Evolutionary conservation across 768 basidiomycete species (phyloP).

Genomic region (Boletus edulis): DNA sequence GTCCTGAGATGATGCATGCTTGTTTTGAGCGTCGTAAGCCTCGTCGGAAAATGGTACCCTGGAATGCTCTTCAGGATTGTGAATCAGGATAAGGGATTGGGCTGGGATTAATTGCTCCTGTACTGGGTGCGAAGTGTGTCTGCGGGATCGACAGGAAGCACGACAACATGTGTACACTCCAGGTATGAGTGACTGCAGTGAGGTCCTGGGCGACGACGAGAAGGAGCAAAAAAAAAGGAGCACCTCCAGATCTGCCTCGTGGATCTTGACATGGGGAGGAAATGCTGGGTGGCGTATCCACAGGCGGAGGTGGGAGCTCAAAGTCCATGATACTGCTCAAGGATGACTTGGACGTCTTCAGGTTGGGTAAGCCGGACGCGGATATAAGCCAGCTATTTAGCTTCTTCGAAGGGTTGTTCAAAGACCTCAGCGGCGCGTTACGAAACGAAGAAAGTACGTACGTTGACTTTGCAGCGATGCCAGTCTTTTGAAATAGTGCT

Average conservation of each 20-base stretch:
- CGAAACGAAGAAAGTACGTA: slow-evolving; percentile 34
- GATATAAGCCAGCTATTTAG: slow-evolving; percentile 65
- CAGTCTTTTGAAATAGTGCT: no score
- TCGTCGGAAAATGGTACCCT: no score
- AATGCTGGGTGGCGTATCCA: slow-evolving; percentile 40
- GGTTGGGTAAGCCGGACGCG: slow-evolving; percentile 60
- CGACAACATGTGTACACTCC: slow-evolving; percentile 67
- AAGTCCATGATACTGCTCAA: slow-evolving; percentile 46
- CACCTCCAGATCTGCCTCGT: no score
- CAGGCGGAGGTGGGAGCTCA: slow-evolving; percentile 70
- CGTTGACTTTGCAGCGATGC: slow-evolving; percentile 45
- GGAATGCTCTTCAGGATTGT: slow-evolving; percentile 75
- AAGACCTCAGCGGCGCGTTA: slow-evolving; percentile 6
- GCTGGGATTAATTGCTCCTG: slow-evolving; percentile 46
- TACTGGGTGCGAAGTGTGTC: slow-evolving; percentile 56
- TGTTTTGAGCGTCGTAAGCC: no score
- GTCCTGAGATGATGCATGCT: no score
- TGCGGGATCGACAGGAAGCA: slow-evolving; percentile 73
- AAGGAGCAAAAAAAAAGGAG: no score
- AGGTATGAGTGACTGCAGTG: slow-evolving; percentile 40
- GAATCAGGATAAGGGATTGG: slow-evolving; percentile 66
- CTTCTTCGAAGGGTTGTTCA: slow-evolving; percentile 44
- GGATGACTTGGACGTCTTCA: slow-evolving; percentile 34
- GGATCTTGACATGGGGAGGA: no score
- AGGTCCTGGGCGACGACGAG: no score